Conservation (phyloP, 768 basidiomycete species). For the Cubamyces sp. region DNA sequence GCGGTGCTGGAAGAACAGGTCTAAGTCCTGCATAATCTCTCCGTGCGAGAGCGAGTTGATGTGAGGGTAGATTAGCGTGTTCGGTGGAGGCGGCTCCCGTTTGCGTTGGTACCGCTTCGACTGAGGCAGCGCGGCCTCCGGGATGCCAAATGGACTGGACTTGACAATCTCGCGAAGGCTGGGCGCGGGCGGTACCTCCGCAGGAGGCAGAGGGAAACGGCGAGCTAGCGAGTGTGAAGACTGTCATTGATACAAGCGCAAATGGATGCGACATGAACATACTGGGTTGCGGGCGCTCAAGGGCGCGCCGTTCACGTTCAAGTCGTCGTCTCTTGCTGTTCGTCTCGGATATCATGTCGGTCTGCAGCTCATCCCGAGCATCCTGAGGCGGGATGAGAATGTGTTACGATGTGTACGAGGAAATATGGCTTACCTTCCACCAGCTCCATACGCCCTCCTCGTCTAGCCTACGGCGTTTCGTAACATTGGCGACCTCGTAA, state of each 20-base stretch:
- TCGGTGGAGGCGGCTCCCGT: constrained; percentile 17
- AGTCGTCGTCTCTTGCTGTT: constrained; percentile 84
- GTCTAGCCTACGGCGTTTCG: constrained; percentile 65
- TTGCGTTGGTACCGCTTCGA: constrained; percentile 20
- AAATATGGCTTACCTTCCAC: constrained; percentile 71
- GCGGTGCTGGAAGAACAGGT: constrained; percentile 34
- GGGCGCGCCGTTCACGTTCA: constrained; percentile 80
- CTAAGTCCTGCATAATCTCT: constrained; percentile 39
- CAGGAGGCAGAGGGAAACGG: constrained; percentile 59
- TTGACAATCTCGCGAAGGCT: constrained; percentile 71
- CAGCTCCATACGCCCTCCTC: constrained; percentile 84
- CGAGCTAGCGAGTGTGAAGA: constrained; percentile 46
- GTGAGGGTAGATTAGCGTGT: constrained; percentile 35
- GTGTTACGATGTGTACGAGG: constrained; percentile 20
- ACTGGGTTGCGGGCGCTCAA: constrained; percentile 75
- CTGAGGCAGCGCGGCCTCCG: constrained; percentile 26
- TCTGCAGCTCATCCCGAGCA: constrained; percentile 78
- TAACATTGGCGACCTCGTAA: constrained; percentile 66
- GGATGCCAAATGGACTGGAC: constrained; percentile 52
- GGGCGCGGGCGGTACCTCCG: constrained; percentile 57
- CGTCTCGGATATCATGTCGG: constrained; percentile 86
- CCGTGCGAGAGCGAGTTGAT: constrained; percentile 33
- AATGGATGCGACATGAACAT: constrained; percentile 10
- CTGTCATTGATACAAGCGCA: neutral
- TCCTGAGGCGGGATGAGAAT: constrained; percentile 46